Conservation (phyloP, 352 stramenopile species). For the Phytophthora fragariae region DNA sequence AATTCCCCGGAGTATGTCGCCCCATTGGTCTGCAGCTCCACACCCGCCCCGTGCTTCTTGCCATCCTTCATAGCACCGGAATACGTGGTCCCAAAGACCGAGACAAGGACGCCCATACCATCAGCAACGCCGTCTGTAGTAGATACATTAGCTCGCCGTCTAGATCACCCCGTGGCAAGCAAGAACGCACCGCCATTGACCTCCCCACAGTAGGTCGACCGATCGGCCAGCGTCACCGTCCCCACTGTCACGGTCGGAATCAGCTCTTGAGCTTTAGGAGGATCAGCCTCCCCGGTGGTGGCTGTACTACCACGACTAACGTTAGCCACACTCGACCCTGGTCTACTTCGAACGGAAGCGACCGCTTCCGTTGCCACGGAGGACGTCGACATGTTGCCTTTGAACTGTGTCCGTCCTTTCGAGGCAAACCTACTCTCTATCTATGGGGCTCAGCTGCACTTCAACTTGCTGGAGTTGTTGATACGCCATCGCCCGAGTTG, state of each 20-base stretch:
- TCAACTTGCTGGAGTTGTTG: slow-evolving; percentile 36
- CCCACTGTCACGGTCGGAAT: slow-evolving; percentile 18
- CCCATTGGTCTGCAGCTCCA: slow-evolving; percentile 51
- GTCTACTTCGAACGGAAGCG: slow-evolving; percentile 23
- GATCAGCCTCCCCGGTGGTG: background rate
- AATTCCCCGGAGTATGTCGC: slow-evolving; percentile 54
- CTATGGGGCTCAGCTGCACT: slow-evolving; percentile 33
- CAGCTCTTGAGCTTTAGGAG: background rate
- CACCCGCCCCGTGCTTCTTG: slow-evolving; percentile 51
- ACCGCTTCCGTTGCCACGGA: slow-evolving; percentile 6
- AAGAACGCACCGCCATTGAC: slow-evolving; percentile 28
- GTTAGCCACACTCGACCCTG: slow-evolving; percentile 20
- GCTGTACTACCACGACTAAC: slow-evolving; percentile 3
- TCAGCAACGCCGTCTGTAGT: slow-evolving; percentile 42
- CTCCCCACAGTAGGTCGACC: slow-evolving; percentile 48
- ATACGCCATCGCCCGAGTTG: slow-evolving; percentile 43
- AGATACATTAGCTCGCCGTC: background rate
- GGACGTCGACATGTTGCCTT: slow-evolving; percentile 23
- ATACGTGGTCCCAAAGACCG: slow-evolving; percentile 47
- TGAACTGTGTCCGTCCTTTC: slow-evolving; percentile 30
- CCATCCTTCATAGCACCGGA: slow-evolving; percentile 43
- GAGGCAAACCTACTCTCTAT: slow-evolving; percentile 14
- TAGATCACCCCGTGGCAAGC: background rate
- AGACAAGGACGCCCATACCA: slow-evolving; percentile 49
- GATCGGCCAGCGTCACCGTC: slow-evolving; percentile 30